Conservation (phyloP, 1,284 basidiomycete genomes). For the Boletus holoroseus region DNA sequence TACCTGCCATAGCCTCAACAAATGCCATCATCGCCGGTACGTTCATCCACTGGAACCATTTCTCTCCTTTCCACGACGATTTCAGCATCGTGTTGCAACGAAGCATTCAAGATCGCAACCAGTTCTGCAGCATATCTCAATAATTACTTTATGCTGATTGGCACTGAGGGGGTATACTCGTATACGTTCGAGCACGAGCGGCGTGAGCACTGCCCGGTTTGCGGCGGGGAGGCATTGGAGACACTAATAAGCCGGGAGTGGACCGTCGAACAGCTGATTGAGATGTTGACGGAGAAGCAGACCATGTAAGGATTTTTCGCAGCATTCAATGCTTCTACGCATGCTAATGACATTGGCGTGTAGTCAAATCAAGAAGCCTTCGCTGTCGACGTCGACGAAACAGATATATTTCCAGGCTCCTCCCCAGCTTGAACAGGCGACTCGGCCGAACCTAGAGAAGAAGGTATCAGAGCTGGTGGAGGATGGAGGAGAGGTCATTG, state of each 20-base stretch:
- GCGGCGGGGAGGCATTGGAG: slow-evolving; percentile 84
- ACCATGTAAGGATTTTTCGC: slow-evolving; percentile 62
- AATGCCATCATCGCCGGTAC: slow-evolving; percentile 92
- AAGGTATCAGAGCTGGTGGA: slow-evolving; percentile 75
- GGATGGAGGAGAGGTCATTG: slow-evolving; percentile 72
- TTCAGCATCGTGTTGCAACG: slow-evolving; percentile 93
- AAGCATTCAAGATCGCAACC: slow-evolving; percentile 98
- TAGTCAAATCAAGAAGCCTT: slow-evolving; percentile 93
- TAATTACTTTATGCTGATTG: slow-evolving; percentile 98
- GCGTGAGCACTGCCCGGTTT: slow-evolving; percentile 92
- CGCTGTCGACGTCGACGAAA: slow-evolving; percentile 61
- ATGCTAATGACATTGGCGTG: slow-evolving; percentile 13
- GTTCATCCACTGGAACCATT: slow-evolving; percentile 14
- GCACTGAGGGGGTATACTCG: slow-evolving; percentile 95
- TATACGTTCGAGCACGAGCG: slow-evolving; percentile 97
- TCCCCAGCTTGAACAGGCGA: slow-evolving; percentile 81
- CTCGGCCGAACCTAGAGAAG: slow-evolving; percentile 85
- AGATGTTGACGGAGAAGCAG: slow-evolving; percentile 77
- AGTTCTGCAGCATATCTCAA: slow-evolving; percentile 90
- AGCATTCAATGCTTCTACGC: background rate
- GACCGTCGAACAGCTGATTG: slow-evolving; percentile 82
- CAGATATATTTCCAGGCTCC: slow-evolving; percentile 93
- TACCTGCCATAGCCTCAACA: slow-evolving; percentile 95
- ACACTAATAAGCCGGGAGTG: slow-evolving; percentile 62
- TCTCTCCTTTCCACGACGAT: background rate